These are phyloP conservation scores for Thalassiosira exigua DNA, from an alignment of 352 stramenopile genomes.

Conservation along the genomic window DNA sequence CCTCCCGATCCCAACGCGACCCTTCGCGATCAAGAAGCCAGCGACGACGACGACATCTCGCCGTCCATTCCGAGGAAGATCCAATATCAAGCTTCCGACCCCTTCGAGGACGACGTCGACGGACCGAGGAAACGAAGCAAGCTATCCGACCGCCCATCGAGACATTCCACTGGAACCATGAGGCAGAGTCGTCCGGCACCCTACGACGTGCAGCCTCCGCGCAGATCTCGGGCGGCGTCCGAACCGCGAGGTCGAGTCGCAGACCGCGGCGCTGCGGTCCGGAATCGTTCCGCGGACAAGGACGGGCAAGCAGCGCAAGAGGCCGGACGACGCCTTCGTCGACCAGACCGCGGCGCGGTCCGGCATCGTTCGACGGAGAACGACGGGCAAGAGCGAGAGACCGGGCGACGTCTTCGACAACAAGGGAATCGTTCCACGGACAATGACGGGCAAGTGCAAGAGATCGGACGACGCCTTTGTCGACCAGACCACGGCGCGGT, in stretches of 20 bases:
- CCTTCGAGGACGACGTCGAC: slow-evolving; percentile 14
- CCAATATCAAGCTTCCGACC: too few relatives aligned
- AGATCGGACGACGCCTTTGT: too few relatives aligned
- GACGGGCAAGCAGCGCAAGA: too few relatives aligned
- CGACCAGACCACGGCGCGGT: too few relatives aligned
- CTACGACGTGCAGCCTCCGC: slow-evolving; percentile 3
- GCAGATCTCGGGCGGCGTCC: slow-evolving; percentile 1
- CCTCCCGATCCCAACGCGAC: background rate
- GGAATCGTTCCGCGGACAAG: too few relatives aligned
- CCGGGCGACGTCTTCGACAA: background rate
- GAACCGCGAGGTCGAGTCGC: slow-evolving; percentile 6
- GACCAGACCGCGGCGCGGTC: too few relatives aligned
- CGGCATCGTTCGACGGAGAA: too few relatives aligned
- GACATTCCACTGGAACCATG: slow-evolving; percentile 17
- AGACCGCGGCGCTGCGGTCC: too few relatives aligned
- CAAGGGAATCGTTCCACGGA: too few relatives aligned
- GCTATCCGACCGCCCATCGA: slow-evolving; percentile 8
- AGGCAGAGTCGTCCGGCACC: slow-evolving; percentile 18
- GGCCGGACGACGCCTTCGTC: too few relatives aligned
- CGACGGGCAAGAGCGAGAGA: background rate
- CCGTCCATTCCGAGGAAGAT: slow-evolving; percentile 31
- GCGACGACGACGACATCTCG: slow-evolving; percentile 15
- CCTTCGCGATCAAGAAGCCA: slow-evolving; percentile 3
- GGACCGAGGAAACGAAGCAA: slow-evolving; percentile 3
- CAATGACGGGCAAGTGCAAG: too few relatives aligned